Base-by-base conservation (phyloP, 352 stramenopile species). In the Phytophthora nicotianae region DNA sequence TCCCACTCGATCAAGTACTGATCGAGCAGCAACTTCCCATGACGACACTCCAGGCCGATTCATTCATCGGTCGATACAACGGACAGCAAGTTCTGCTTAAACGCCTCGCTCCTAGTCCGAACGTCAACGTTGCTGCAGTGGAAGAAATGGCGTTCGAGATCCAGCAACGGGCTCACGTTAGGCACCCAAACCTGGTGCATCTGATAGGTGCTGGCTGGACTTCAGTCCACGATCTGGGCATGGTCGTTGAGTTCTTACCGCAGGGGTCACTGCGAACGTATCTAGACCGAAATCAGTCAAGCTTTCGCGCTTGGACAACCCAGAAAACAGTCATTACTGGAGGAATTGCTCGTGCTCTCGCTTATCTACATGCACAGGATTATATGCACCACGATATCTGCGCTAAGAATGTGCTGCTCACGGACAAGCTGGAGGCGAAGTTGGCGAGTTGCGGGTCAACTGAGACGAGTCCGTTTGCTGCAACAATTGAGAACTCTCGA, bases 141-240 rank as follows among this genome's bases (percentile, higher is more conserved):
- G 64, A 81, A 45, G 52, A 58, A 1, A 68, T 89, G 19, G 66
- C 84, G 11, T 41, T 66, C 0, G 80, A 89, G 56, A 86, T 89
- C n/a, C 64, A 60, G 24, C 50, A 56, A 26, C 46, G 64, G 35
- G 50, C 58, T 4, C 58, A 57, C 19, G 35, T 91, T 6, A 61
- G 75, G 3, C 84, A 95, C 27, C 61, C 56, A 19, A 75, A 79
- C 37, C 81, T 94, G 29, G 62, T 91, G 4, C 57, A 68, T 27
- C 77, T 94, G 19, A 48, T 92, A 13, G 82, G 83, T 0, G 79
- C 74, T 3, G 79, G 74, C 17, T 90, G 83, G 81, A 66, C 46
- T 37, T 55, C 51, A 14, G 56, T 47, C 26, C 37, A 53, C 3
- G 56, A 69, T 14, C 8, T 75, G 7, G 17, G 35, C 3, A 35